A percentile compares a stretch with the other conserved stretches of the same genome.
Evolutionary conservation across 1,284 basidiomycete species (phyloP).

Genomic region (Ganoderma lingzhi): DNA sequence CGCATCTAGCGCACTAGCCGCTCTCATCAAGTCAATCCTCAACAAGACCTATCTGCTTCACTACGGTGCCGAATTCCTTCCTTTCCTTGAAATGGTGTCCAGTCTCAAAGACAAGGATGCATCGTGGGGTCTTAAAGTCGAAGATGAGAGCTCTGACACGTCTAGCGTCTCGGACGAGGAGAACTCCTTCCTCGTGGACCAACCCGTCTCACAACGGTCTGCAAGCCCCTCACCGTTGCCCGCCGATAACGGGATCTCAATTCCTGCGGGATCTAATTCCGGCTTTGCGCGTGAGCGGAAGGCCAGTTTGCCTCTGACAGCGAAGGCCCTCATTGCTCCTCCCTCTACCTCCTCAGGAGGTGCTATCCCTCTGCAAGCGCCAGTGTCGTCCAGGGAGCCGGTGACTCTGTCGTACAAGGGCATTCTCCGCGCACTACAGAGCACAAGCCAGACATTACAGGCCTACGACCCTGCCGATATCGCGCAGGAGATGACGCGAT

Average conservation of each 20-base stretch:
- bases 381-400: background rate
- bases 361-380: background rate
- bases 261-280: constrained; percentile 11
- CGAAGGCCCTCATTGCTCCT: constrained; percentile 47
- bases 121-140: constrained; percentile 73
- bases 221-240: constrained; percentile 27
- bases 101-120: constrained; percentile 69
- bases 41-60: constrained; percentile 82
- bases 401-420: constrained; percentile 48
- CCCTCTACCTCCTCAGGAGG: constrained; percentile 19
- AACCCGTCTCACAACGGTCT: constrained; percentile 39
- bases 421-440: constrained; percentile 68
- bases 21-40: constrained; percentile 78
- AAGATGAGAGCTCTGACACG: constrained; percentile 70
- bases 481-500: constrained; percentile 80
- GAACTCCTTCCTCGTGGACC: constrained; percentile 48
- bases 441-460: constrained; percentile 61
- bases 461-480: constrained; percentile 65
- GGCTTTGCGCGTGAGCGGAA: constrained; percentile 61
- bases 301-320: constrained; percentile 63
- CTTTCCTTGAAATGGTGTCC: constrained; percentile 74
- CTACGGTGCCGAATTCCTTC: constrained; percentile 81
- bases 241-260: constrained; percentile 15
- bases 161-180: constrained; percentile 62
- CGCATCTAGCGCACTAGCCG: constrained; percentile 72